Evolutionary conservation across 2,329 filamentous ascomycete genomes (phyloP).

Genomic region (Cryphonectria japonica): DNA sequence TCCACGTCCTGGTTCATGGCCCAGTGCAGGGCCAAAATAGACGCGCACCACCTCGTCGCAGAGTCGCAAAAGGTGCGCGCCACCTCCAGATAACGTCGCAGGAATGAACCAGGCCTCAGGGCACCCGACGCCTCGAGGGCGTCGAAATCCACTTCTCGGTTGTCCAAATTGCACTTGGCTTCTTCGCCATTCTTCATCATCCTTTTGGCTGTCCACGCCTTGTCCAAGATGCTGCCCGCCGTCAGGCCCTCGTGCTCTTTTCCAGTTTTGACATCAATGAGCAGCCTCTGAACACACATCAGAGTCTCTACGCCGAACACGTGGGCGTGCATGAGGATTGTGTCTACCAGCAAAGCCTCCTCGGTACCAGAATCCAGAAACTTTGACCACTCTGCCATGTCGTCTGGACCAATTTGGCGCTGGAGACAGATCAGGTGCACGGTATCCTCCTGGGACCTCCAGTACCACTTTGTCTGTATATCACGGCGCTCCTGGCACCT

Average conservation of each 20-base stretch:
- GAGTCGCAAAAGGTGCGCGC: not conserved
- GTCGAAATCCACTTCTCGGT: not conserved
- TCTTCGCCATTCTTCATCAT: not conserved
- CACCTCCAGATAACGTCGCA: not conserved
- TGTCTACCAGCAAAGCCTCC: not conserved
- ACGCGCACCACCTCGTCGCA: not conserved
- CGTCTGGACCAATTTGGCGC: not conserved
- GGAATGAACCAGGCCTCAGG: not conserved
- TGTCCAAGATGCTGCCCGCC: not conserved
- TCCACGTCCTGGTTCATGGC: not conserved
- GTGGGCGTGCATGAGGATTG: not conserved
- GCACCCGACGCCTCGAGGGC: not conserved
- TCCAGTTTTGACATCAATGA: not conserved
- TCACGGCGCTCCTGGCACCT: not conserved
- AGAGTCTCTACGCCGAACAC: not conserved
- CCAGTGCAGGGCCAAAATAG: not conserved
- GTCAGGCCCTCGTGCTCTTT: not conserved
- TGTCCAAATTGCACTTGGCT: not conserved
- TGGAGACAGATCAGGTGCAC: not conserved
- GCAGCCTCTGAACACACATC: not conserved
- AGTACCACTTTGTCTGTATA: not conserved
- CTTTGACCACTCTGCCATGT: not conserved
- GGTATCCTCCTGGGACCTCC: not conserved
- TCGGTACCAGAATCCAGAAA: not conserved
- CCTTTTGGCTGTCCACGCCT: too few species aligned